Percentiles rank a stretch among this genome's conserved stretches.
phyloP scores from a whole-genome alignment of 78 protist species.

The Pelomyxa schiedti region DNA sequence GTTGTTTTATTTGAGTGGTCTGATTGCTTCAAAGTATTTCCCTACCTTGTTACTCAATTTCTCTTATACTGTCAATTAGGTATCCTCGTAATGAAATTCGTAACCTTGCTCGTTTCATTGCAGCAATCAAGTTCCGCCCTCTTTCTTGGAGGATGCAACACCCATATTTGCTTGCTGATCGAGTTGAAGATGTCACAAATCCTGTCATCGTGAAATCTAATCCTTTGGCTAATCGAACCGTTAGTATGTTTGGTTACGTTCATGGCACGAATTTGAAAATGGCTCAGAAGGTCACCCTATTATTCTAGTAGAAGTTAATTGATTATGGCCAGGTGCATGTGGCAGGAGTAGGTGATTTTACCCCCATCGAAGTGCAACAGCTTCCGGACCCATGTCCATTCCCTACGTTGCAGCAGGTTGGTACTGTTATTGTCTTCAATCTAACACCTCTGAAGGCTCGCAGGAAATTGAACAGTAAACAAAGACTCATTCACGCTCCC shows the following conservation, averaged over 20 bases:
- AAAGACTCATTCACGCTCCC: conserved; percentile 77
- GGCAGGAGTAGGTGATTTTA: conserved; percentile 94
- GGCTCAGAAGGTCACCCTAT: no score
- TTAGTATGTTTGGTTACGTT: conserved; percentile 80
- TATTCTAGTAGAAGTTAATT: no score
- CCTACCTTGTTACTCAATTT: no score
- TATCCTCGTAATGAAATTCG: conserved; percentile 77
- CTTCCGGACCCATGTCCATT: conserved; percentile 94
- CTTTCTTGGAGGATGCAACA: conserved; percentile 89
- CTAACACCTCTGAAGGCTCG: no score
- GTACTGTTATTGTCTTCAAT: no score
- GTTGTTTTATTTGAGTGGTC: conserved; percentile 88
- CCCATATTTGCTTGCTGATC: conserved; percentile 88
- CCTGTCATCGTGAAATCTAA: conserved; percentile 50
- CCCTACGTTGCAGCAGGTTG: conserved; percentile 40
- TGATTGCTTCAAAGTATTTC: no score
- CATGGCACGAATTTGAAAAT: conserved; percentile 86
- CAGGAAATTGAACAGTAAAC: conserved; percentile 59
- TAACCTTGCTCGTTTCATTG: conserved; percentile 92
- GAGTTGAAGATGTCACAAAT: conserved; percentile 90
- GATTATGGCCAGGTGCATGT: conserved; percentile 78
- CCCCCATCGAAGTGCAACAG: conserved; percentile 32
- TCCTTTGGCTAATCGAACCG: conserved; percentile 47
- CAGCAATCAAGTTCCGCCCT: conserved; percentile 80
- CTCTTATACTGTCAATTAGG: no score